Evolutionary conservation across 345 rosid genomes (phyloP), one percentile per base, ranked within the genome.

Genomic region (Gossypium australe): DNA sequence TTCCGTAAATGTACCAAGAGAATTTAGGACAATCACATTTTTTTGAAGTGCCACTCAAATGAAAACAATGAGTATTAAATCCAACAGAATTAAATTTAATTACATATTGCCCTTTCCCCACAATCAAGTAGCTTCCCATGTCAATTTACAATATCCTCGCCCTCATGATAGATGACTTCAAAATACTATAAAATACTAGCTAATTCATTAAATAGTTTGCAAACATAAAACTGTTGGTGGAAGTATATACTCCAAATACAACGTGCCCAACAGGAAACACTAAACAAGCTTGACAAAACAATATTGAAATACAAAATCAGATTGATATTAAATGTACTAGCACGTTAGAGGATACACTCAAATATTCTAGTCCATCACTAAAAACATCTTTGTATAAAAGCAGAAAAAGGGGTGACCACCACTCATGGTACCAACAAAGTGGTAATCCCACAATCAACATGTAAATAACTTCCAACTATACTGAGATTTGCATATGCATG

Each of bases 401-500:
- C 38, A 56, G 34, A 2, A 59, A 70, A 70, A 9, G 45, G 44
- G 55, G 38, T 14, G 53, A n/a, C 11, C 14, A 18, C 7, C 56
- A 60, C 41, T 48, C 43, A 48, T 22, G 69, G 48, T 47, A 17
- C 67, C 76, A 73, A 44, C 53, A 25, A 47, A 61, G 5, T 2
- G 18, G 34, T 12, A 70, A 73, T 76, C 66, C 67, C 69, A 73
- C 29, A 61, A 62, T 27, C 48, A 56, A 70, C 27, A 70, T 22
- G 52, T 27, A 72, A 72, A 25, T 51, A 83, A 67, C 55, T 55
- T 25, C 18, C 24, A 34, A 61, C 67, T 57, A 76, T 65, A 71
- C 49, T 60, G 55, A n/a, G 64, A 80, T 63, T 75, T 3, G 64
- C 59, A 75, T 74, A 65, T 29, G 65, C 24, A 77, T 27, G 41